Evolutionary conservation across 23 red algal genomes (phyloP), one percentile per base, ranked within the genome.

Genomic region (Porphyridium purpureum): DNA sequence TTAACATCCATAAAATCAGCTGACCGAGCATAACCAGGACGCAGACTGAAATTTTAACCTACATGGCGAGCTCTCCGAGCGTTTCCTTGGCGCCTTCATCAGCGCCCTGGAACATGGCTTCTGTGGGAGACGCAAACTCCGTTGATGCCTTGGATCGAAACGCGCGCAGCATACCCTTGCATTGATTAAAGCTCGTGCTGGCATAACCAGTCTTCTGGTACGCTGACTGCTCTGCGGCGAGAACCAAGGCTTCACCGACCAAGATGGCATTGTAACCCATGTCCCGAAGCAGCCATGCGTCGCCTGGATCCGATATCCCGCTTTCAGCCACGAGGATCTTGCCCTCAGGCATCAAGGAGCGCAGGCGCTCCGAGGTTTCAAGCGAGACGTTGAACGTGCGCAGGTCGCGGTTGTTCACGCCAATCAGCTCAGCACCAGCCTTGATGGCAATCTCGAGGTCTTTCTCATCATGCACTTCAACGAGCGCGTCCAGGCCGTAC

Each of bases 31-130:
- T n/a, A n/a, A n/a, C n/a, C n/a, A n/a, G n/a, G n/a, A n/a, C n/a
- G n/a, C n/a, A n/a, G n/a, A n/a, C n/a, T n/a, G n/a, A n/a, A n/a
- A n/a, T n/a, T n/a, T n/a, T n/a, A n/a, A n/a, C n/a, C n/a, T 66
- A 74, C 27, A 74, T 74, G 21, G 34, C 32, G 38, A 74, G 33
- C 8, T 64, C 41, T 21, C 72, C 88, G 9, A 95, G 49, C 34
- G 27, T 52, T 65, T 95, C 88, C 49, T 85, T 95, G n/a, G 88
- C 88, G 35, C 72, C 88, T 50, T 95, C 88, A 32, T 69, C 76
- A 46, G 68, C 80, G 23, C 88, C 88, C 40, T n/a, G 80, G 47
- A 78, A 80, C 2, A 69, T 24, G 4, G 79, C 72, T 21, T 25
- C 42, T 31, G 54, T 73, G 7, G 66, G 42, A 8, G 59, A 57